These are phyloP conservation scores for sunflower (Helianthus annuus) DNA, from an alignment of 129 eudicot species.

Conservation along the genomic window HanXRQr2.0-SUNRISE NC_035438.2:44826605-44827104, in stretches of 20 bases:
- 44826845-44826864: constrained; percentile 36
- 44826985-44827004: not conserved
- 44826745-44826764: not conserved
- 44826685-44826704: constrained; percentile 1
- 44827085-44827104: not conserved
- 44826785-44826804: not conserved
- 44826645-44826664: constrained; percentile 2
- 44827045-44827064: not conserved
- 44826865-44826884: constrained; percentile 13
- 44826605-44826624: not conserved
- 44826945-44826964: constrained; percentile 1
- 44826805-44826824: not conserved
- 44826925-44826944: not conserved
- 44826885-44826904: not conserved
- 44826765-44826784: constrained; percentile 17
- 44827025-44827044: not conserved
- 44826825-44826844: constrained; percentile 12
- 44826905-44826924: not conserved
- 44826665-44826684: not conserved
- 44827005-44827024: not conserved
- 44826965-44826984: not conserved
- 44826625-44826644: constrained; percentile 14
- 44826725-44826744: too few species aligned
- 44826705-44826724: not conserved
- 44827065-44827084: too few species aligned